A percentile compares a stretch with the other conserved stretches of the same genome.
Evolutionary conservation across 495 filamentous ascomycete species (phyloP).

Genomic region (Tricharina praecox): DNA sequence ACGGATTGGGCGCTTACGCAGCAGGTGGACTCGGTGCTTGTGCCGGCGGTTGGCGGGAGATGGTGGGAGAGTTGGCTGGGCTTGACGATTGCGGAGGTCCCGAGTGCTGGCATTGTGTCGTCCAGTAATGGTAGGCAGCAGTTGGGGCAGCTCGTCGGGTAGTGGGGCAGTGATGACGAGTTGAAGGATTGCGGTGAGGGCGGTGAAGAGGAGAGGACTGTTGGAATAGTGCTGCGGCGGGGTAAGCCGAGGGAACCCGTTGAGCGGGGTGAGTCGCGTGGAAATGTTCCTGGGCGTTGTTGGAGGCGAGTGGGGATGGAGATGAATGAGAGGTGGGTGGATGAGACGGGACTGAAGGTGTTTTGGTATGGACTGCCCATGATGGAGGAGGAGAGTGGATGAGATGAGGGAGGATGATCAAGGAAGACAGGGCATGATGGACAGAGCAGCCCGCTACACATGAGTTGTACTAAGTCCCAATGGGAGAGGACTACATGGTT

Average conservation of each 20-base stretch:
- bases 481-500: no score
- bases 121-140: background rate
- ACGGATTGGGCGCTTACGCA: background rate
- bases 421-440: no score
- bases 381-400: background rate
- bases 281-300: no score
- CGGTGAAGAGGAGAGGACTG: no score
- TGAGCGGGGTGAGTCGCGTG: no score
- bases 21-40: background rate
- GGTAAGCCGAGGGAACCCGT: no score
- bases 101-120: background rate
- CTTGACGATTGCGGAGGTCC: conserved; percentile 1
- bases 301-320: no score
- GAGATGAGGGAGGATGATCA: background rate
- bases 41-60: background rate
- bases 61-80: background rate
- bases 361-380: background rate
- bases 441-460: no score
- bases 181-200: background rate
- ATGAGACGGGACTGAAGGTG: background rate
- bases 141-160: background rate
- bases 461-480: no score
- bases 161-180: background rate
- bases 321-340: background rate
- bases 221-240: no score